phyloP scores from a whole-genome alignment of 495 filamentous ascomycete species.

The Xylaria nigripes region DNA sequence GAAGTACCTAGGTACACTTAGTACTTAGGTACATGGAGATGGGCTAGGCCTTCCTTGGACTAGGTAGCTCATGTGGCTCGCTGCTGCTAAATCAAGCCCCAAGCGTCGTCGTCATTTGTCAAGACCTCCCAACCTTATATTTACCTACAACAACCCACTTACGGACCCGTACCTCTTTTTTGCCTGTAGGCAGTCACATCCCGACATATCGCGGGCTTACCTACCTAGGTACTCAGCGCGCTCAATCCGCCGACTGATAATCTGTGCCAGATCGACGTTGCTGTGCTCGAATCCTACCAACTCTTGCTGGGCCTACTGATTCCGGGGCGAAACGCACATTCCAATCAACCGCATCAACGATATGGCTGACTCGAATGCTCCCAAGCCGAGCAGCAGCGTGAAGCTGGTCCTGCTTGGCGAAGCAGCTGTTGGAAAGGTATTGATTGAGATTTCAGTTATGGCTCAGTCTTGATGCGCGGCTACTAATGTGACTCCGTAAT shows the following conservation, averaged over 20 bases:
- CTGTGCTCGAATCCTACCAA: not conserved
- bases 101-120: conserved; percentile 27
- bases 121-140: conserved; percentile 2
- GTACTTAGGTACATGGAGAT: too few relatives aligned
- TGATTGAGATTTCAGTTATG: conserved; percentile 19
- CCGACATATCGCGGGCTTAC: not conserved
- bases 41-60: too few relatives aligned
- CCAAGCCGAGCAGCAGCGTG: conserved; percentile 97
- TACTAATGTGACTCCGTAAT: conserved; percentile 14
- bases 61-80: too few relatives aligned
- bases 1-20: not conserved
- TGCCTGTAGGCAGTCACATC: not conserved
- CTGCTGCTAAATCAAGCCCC: conserved; percentile 11
- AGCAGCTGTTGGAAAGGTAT: conserved; percentile 96
- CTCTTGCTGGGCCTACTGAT: not conserved
- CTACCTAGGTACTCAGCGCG: not conserved
- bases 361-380: conserved; percentile 52
- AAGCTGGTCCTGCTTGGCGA: conserved; percentile 97
- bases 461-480: not conserved
- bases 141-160: not conserved
- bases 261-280: not conserved
- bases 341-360: conserved; percentile 5
- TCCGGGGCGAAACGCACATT: not conserved
- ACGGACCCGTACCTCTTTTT: too few relatives aligned
- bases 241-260: conserved; percentile 2